Base-by-base conservation (phyloP, 208 protist species). In the Leishmania turanica region DNA sequence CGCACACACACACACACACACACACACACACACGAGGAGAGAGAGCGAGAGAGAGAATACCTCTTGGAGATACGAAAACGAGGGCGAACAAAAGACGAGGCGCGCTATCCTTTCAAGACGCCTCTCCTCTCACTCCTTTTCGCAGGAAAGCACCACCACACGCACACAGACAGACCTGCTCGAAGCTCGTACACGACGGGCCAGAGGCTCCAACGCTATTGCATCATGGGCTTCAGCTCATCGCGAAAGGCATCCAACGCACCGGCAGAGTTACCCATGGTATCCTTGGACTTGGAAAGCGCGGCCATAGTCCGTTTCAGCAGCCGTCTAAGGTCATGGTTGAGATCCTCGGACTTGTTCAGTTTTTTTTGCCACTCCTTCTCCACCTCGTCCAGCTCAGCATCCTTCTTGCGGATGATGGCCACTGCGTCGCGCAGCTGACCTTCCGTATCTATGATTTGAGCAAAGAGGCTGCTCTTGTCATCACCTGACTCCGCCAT, bases 251-350 rank as follows among this genome's bases (percentile, higher is more conserved):
- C 75, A 42, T 84, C 83, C 42, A 90, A 72, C 5, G 85, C 17
- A 17, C 75, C 75, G 5, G 85, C 85, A 24, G 84, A 87, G 60
- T 19, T 86, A 24, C 81, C 79, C 87, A 85, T 88, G 7, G 80
- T 82, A 60, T 82, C 82, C 74, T 82, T 79, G 40, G 80, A 81
- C 81, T 75, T 74, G 8, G 78, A 80, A 42, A 90, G 71, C 6
- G 85, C 76, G 45, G 78, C 78, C 85, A 88, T 88, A 2, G 78
- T 82, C 51, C 80, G 84, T 68, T 84, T 87, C n/a, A 87, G 77
- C 45, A 87, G 60, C 8, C 80, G 80, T 0, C 84, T 75, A 51
- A 87, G 71, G 17, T 87, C 84, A 9, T 54, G 54, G 51, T 87
- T 87, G 53, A 87, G 78, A 65, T 79, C 62, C 31, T 87, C 83